Conservation (phyloP, 2,329 filamentous ascomycete species). For the Calonectria hongkongensis region DNA sequence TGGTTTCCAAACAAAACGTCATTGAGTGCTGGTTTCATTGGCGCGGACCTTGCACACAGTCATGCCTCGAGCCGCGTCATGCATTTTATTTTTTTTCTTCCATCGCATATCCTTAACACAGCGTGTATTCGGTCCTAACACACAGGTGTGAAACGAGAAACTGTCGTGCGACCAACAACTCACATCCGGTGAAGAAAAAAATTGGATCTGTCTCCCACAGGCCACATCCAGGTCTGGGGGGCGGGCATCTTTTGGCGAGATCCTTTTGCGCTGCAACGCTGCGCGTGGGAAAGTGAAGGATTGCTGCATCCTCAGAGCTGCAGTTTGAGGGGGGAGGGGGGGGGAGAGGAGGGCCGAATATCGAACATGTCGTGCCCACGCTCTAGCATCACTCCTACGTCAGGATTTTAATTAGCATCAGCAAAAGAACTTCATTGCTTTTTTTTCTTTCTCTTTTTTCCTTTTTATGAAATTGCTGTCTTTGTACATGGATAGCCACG, state of each 20-base stretch:
- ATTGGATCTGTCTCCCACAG: slow-evolving; percentile 8
- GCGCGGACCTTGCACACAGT: neutral
- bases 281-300: neutral
- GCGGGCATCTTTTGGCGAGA: neutral
- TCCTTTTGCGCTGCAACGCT: neutral
- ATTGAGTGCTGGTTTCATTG: neutral
- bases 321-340: neutral
- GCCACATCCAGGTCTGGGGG: neutral
- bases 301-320: slow-evolving; percentile 4
- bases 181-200: slow-evolving; percentile 6
- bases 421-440: neutral
- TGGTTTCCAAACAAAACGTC: neutral
- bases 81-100: too few species aligned
- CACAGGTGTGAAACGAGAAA: slow-evolving; percentile 13
- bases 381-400: slow-evolving; percentile 4
- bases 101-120: neutral
- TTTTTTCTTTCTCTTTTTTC: neutral
- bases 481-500: neutral
- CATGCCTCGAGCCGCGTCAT: slow-evolving; percentile 10
- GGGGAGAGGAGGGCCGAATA: neutral
- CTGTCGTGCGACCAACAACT: slow-evolving; percentile 20
- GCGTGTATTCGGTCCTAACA: slow-evolving; percentile 17
- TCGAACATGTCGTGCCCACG: slow-evolving; percentile 18
- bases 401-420: slow-evolving; percentile 14
- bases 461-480: slow-evolving; percentile 3